Evolutionary conservation across 345 rosid species (phyloP), one percentile per base, ranked within the genome.

Genomic region (Citrus inodora): DNA sequence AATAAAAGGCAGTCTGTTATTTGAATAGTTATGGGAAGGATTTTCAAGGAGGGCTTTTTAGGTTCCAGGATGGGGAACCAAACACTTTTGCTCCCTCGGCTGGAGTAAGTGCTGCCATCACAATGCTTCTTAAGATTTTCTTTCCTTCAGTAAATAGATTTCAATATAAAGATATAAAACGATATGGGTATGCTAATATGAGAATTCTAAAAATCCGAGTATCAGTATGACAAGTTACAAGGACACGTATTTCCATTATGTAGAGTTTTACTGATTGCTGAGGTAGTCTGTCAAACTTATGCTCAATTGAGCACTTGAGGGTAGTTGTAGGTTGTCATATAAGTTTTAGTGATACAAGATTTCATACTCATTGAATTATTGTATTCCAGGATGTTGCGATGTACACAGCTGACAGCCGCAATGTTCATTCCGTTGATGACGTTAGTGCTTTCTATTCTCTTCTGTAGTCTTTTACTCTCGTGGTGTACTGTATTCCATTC

Each of bases 1-100:
- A 42, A 46, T 11, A 46, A 88, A 96, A 96, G 98, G 99, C 94
- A 86, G 98, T 96, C 30, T 96, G 98, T 86, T 96, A 96, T 84
- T 88, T 96, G 90, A 94, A 89, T 86, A 88, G 84, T 71, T 87
- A 87, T 58, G 94, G 61, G 9, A 82, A 82, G 80, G 93, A 92
- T 56, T 95, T 94, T 80, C 75, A 85, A 86, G 99, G 99, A 22
- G 97, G 99, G 17, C 85, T 88, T 58, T 90, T 96, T 78, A 96
- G 84, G 84, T 96, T 96, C 83, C 94, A 88, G 78, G 92, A 89
- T 28, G 97, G 99, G 1, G 91, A 92, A 55, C 97, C 93, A 16
- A 61, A 81, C 9, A 86, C 88, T 1, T 53, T 93, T 69, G 78
- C 81, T 74, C 99, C 99, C 19, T 81, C 82, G 59, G 92, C 88